Evolutionary conservation across 805 yeast genomes (phyloP), one percentile per base, ranked within the genome.

Genomic region (Debaryomyces tyrocola): DNA sequence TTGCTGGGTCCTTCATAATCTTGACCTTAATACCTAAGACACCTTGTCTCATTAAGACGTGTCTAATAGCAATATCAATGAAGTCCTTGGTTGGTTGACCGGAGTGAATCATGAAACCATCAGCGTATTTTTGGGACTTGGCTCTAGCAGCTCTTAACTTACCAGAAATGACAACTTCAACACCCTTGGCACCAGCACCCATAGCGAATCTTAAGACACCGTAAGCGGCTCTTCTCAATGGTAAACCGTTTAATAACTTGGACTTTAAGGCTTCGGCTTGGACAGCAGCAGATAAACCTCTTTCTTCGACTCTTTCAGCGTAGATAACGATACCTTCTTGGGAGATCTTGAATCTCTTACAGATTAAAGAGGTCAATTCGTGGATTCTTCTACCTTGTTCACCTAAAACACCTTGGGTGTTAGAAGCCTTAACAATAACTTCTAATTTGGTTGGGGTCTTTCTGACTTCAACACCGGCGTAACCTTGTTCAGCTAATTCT

Each of bases 141-240:
- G 99, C 99, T 85, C 99, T 90, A 70, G 98, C 99, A 79, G 97
- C 99, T 83, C 97, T 90, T 77, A 95, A 87, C 83, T 94, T 94
- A 86, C 99, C 99, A 65, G 97, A 90, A 73, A 94, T 88, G 67
- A 94, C 98, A 77, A 94, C 99, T 84, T 94, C 99, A 73, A 95
- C 97, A 91, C 99, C 99, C 89, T 94, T 94, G 74, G 99, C 99
- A 80, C 99, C 99, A 60, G 97, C 90, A 79, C 91, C 97, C 97
- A 94, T 94, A 71, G 95, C 97, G 86, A 84, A 89, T 84, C 99
- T 90, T 80, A 94, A 95, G 66, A 94, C 98, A 90, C 98, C 98
- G 90, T 94, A 94, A 69, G 98, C 98, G 66, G 99, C 99, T 84
- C 99, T 90, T 84, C 99, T 90, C 83, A 94, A 90, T 71, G 98